Percentiles rank a stretch among this genome's conserved stretches.
Conservation (phyloP, 345 rosid species). For the Adansonia digitata region DNA sequence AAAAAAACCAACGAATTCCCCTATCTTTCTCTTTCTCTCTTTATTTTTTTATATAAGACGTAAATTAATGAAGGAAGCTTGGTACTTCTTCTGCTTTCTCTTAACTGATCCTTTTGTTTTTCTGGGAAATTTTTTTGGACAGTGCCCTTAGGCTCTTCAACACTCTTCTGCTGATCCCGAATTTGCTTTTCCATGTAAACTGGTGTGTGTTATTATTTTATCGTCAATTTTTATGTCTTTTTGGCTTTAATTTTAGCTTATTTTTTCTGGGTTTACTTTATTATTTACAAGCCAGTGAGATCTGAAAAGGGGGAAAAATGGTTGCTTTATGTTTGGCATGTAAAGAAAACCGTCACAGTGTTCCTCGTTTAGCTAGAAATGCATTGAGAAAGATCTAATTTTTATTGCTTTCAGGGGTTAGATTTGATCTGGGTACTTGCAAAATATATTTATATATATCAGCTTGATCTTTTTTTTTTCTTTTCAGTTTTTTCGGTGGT, state of each 20-base stretch:
- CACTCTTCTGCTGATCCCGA: conserved; percentile 20
- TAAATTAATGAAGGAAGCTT: too few relatives aligned
- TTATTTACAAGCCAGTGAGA: conserved; percentile 30
- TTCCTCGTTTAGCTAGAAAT: conserved; percentile 6
- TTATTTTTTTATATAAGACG: too few relatives aligned
- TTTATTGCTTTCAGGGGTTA: background rate
- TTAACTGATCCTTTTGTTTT: conserved; percentile 19
- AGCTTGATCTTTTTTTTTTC: too few relatives aligned
- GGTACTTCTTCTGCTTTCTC: conserved; percentile 9
- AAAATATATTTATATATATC: too few relatives aligned
- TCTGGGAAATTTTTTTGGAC: background rate
- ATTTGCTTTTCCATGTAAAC: conserved; percentile 14
- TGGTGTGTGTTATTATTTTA: conserved; percentile 28
- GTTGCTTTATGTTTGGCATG: conserved; percentile 3
- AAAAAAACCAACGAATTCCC: too few relatives aligned
- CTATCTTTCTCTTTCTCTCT: too few relatives aligned
- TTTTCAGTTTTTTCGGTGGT: background rate
- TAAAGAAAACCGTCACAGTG: conserved; percentile 4
- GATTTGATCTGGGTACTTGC: conserved; percentile 22
- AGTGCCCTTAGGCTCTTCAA: background rate
- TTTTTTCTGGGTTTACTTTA: conserved; percentile 23
- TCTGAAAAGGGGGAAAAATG: conserved; percentile 27
- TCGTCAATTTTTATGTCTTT: conserved; percentile 3
- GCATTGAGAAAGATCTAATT: conserved; percentile 14
- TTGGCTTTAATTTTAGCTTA: conserved; percentile 11